Evolutionary conservation across 345 rosid genomes (phyloP), one percentile per base, ranked within the genome.

Genomic region (Raphanus raphanistrum): DNA sequence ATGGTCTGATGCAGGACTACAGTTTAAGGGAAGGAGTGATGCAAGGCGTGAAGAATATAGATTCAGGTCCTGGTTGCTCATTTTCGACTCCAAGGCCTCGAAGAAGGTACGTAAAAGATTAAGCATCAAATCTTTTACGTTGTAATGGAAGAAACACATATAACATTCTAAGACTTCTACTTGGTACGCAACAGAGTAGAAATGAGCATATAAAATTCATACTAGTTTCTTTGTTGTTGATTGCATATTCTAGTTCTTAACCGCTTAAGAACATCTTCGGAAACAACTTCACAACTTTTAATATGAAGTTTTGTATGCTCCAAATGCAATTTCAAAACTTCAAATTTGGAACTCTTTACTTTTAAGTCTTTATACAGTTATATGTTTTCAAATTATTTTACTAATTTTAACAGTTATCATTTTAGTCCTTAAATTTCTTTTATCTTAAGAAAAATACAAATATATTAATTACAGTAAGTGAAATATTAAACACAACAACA

Each of bases 101-200:
- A 52, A 52, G 26, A 52, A 52, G 58, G 58, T 52, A 52, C 58
- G 55, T 52, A 52, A 52, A 52, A 52, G 58, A 52, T 52, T 52
- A 52, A 15, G 58, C 25, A 17, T 52, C 59, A 26, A 26, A 52
- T 52, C 26, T 52, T 16, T 52, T 52, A 52, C 59, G 59, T 52
- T 52, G 59, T 52, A 52, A 16, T 52, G 25, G 25, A 16, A 52
- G 59, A 52, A 52, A 52, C 59, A 52, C 10, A 52, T 16, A 52
- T 4, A 52, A 52, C 10, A 52, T n/a, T 16, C 59, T 16, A 52
- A 52, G 59, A 52, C 59, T 52, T 52, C 10, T 16, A 52, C 59
- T 17, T 17, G 59, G 59, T 52, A 16, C 59, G 59, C 59, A 52
- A 16, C 59, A 16, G 59, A 52, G 59, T 16, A 52, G 26, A 52